phyloP scores from a whole-genome alignment of 352 stramenopile genomes.

The Globisporangium solare region DNA sequence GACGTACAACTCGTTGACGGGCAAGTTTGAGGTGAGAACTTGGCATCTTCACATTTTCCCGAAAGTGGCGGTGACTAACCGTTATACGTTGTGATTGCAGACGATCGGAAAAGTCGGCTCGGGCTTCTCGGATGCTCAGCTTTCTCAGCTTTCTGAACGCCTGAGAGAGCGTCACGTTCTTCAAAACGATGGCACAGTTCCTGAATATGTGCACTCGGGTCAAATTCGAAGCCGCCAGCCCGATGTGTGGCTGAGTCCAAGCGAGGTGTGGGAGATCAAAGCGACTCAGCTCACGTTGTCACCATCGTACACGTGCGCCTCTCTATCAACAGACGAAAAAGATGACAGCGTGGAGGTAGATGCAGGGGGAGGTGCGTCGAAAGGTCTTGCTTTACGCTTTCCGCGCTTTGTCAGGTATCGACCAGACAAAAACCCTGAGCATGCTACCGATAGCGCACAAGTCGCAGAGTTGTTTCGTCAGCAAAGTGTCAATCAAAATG shows the following conservation, averaged over 20 bases:
- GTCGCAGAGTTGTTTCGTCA: constrained; percentile 72
- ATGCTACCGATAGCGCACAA: constrained; percentile 95
- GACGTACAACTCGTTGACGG: constrained; percentile 91
- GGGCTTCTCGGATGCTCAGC: constrained; percentile 96
- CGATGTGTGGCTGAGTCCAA: constrained; percentile 93
- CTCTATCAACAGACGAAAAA: constrained; percentile 8
- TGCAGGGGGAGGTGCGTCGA: constrained; percentile 10
- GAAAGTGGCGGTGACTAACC: not conserved
- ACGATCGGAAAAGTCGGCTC: constrained; percentile 92
- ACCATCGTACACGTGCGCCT: constrained; percentile 92
- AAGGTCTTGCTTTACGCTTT: constrained; percentile 97
- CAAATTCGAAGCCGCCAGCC: constrained; percentile 66
- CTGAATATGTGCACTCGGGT: constrained; percentile 34
- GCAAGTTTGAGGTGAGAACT: constrained; percentile 90
- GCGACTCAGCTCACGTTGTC: constrained; percentile 97
- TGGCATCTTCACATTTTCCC: not conserved
- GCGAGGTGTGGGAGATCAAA: constrained; percentile 98
- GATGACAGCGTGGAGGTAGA: constrained; percentile 5
- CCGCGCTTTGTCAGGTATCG: constrained; percentile 96
- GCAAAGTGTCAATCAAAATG: constrained; percentile 22
- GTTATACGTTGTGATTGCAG: constrained; percentile 17
- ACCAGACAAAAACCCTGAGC: constrained; percentile 93
- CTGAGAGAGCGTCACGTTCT: constrained; percentile 36
- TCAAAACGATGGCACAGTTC: constrained; percentile 45
- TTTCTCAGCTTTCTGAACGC: constrained; percentile 64